phyloP scores from a whole-genome alignment of 805 yeast species.

The Wickerhamomyces chambardii region DNA sequence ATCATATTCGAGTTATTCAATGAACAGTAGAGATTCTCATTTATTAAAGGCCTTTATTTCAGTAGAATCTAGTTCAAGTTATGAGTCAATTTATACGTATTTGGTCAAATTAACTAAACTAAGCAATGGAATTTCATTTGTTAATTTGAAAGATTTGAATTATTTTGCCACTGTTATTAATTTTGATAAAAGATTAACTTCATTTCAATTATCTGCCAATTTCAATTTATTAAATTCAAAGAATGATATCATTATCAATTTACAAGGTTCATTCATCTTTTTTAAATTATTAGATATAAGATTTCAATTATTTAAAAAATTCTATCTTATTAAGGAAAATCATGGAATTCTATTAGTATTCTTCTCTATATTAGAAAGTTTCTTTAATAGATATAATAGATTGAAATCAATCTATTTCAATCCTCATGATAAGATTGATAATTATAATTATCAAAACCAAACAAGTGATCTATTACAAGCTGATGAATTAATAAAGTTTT shows the following conservation, averaged over 20 bases:
- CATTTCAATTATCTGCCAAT: conserved; percentile 7
- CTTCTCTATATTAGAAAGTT: conserved; percentile 14
- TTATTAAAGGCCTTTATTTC: conserved; percentile 14
- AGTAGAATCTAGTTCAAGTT: conserved; percentile 9
- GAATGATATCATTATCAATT: conserved; percentile 7
- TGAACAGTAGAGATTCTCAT: conserved; percentile 6
- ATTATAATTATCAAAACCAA: neutral
- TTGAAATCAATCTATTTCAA: conserved; percentile 4
- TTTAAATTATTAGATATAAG: conserved; percentile 7
- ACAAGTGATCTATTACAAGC: too few relatives aligned
- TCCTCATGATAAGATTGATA: conserved; percentile 9
- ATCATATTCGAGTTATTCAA: too few relatives aligned
- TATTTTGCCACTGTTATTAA: conserved; percentile 10
- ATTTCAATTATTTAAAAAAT: conserved; percentile 8
- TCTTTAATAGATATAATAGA: conserved; percentile 10
- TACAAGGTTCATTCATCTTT: conserved; percentile 11
- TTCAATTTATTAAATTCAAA: conserved; percentile 8
- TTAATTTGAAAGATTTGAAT: conserved; percentile 1
- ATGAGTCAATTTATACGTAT: conserved; percentile 10
- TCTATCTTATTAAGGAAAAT: conserved; percentile 6
- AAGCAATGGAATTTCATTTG: conserved; percentile 10
- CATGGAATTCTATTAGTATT: conserved; percentile 12
- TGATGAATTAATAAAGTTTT: too few relatives aligned
- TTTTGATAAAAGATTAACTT: conserved; percentile 11
- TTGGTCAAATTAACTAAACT: conserved; percentile 12